Evolutionary conservation across 2,329 filamentous ascomycete species (phyloP).

Genomic region (Xylariaceae sp.): DNA sequence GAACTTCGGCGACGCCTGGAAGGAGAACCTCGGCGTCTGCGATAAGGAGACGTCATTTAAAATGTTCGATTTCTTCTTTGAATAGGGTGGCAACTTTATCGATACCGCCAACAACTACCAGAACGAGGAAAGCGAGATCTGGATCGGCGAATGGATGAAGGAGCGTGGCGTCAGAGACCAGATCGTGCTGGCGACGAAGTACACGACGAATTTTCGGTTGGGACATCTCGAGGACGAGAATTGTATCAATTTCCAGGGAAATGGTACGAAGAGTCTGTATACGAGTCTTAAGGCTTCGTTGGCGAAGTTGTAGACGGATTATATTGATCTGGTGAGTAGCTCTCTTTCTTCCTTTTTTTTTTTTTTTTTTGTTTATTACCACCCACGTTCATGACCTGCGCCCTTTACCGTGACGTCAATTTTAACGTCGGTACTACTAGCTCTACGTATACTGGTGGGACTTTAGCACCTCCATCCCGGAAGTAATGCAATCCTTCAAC

Average conservation of each 20-base stretch:
- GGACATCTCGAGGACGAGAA: conserved; percentile 39
- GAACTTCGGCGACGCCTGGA: conserved; percentile 56
- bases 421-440: too few species aligned
- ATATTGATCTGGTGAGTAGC: conserved; percentile 60
- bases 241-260: conserved; percentile 53
- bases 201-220: conserved; percentile 54
- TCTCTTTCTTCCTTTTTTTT: too few species aligned
- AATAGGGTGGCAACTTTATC: conserved; percentile 66
- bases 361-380: background rate
- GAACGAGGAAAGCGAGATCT: conserved; percentile 56
- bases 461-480: conserved; percentile 58
- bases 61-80: conserved; percentile 63
- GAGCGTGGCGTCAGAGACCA: conserved; percentile 59
- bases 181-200: conserved; percentile 70
- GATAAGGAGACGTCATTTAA: conserved; percentile 58
- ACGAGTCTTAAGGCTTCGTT: conserved; percentile 53
- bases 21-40: conserved; percentile 58
- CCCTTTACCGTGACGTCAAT: too few species aligned
- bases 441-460: conserved; percentile 67
- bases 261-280: conserved; percentile 58
- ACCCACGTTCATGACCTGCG: conserved; percentile 12
- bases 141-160: conserved; percentile 70
- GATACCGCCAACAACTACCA: conserved; percentile 70
- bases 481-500: conserved; percentile 67
- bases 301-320: conserved; percentile 61